These are phyloP conservation scores for Pseudocercospora cruenta DNA, from an alignment of 2,329 filamentous ascomycete genomes.

Conservation along the genomic window DNA sequence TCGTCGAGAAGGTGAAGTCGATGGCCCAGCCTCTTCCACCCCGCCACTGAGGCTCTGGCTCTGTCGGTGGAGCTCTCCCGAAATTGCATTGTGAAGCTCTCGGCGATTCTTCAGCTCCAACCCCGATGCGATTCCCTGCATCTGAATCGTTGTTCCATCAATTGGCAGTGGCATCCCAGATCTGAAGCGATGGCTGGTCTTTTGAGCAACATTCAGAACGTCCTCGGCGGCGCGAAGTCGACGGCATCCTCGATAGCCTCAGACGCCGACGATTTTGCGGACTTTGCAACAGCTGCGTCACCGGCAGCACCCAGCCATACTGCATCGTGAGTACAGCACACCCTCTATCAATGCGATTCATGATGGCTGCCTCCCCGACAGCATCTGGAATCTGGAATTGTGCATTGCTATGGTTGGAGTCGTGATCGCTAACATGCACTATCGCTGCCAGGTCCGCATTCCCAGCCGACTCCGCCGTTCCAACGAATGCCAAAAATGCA, in stretches of 20 bases:
- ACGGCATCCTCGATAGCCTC: constrained; percentile 44
- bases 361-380: not conserved
- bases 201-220: constrained; percentile 69
- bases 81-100: not conserved
- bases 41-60: not conserved
- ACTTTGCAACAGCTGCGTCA: constrained; percentile 80
- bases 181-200: constrained; percentile 53
- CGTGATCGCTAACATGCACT: not conserved
- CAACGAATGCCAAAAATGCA: constrained; percentile 35
- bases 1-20: not conserved
- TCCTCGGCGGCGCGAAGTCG: constrained; percentile 71
- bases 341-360: no score
- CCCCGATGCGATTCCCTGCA: not conserved
- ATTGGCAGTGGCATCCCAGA: not conserved
- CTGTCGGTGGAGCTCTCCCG: not conserved
- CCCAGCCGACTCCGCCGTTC: constrained; percentile 45
- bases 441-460: constrained; percentile 44
- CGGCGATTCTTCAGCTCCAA: not conserved
- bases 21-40: not conserved
- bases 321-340: constrained; percentile 38
- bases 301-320: constrained; percentile 59
- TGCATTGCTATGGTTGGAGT: not conserved
- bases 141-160: not conserved
- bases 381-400: not conserved
- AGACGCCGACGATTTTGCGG: constrained; percentile 69